Percentiles rank a stretch among this genome's conserved stretches.
phyloP scores from a whole-genome alignment of 768 basidiomycete genomes.

The Russula vinacea region DNA sequence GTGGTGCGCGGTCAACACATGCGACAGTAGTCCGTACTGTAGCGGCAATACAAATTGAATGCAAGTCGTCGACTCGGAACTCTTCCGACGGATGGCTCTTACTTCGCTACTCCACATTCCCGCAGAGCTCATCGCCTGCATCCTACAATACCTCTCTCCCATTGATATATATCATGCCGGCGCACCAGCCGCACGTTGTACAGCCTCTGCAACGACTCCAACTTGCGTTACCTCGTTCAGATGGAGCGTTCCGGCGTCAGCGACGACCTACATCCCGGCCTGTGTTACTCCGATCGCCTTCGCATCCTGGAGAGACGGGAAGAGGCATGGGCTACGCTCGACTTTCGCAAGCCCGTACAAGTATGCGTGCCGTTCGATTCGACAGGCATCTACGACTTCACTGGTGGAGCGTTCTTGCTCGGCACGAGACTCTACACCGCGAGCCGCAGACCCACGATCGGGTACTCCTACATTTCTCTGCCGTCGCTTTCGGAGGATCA shows the following conservation, averaged over 20 bases:
- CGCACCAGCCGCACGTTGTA: conserved; percentile 16
- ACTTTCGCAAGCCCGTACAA: conserved; percentile 6
- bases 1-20: neutral
- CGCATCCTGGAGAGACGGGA: conserved; percentile 21
- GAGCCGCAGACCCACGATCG: conserved; percentile 12
- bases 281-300: conserved; percentile 20
- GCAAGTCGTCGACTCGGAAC: too few relatives aligned
- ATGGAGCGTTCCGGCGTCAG: conserved; percentile 20
- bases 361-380: conserved; percentile 22
- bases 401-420: conserved; percentile 27
- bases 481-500: conserved; percentile 13
- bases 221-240: conserved; percentile 25
- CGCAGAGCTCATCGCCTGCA: conserved; percentile 16
- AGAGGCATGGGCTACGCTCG: conserved; percentile 21
- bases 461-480: conserved; percentile 21
- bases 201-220: conserved; percentile 7
- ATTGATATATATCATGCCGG: conserved; percentile 20
- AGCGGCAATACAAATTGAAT: too few relatives aligned
- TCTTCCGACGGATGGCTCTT: conserved; percentile 4
- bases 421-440: conserved; percentile 17
- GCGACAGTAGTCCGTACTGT: too few relatives aligned
- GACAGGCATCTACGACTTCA: conserved; percentile 30
- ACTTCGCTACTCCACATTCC: conserved; percentile 20
- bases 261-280: conserved; percentile 13
- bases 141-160: conserved; percentile 11